phyloP scores from a whole-genome alignment of 2,329 filamentous ascomycete genomes.

The Piedraia hortae region DNA sequence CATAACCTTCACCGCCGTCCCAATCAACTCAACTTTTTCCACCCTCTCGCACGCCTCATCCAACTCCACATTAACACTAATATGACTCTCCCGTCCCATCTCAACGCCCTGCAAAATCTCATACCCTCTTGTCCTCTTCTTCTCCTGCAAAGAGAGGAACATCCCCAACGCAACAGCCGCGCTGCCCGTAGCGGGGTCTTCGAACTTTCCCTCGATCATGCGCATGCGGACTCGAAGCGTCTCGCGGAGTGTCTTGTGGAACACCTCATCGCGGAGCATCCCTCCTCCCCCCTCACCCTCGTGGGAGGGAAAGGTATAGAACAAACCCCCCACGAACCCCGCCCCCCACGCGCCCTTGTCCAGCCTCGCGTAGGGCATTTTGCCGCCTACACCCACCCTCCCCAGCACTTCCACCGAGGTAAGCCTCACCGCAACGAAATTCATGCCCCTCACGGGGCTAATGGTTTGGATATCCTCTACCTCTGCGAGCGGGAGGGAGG shows the following conservation, averaged over 20 bases:
- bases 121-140: constrained; percentile 13
- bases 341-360: constrained; percentile 25
- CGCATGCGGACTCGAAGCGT: constrained; percentile 23
- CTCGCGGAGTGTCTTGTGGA: neutral
- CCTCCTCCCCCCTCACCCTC: no score
- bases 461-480: constrained; percentile 10
- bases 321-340: constrained; percentile 29
- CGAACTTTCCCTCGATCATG: constrained; percentile 25
- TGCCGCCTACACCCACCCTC: constrained; percentile 4
- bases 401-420: constrained; percentile 16
- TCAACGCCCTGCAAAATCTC: constrained; percentile 23
- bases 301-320: constrained; percentile 29
- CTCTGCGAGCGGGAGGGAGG: constrained; percentile 7
- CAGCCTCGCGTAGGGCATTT: constrained; percentile 13
- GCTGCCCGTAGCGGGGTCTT: constrained; percentile 25
- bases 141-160: constrained; percentile 17
- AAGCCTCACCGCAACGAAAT: constrained; percentile 38
- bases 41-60: constrained; percentile 12
- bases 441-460: constrained; percentile 42
- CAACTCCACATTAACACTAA: constrained; percentile 20
- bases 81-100: constrained; percentile 24
- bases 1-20: constrained; percentile 18
- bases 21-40: constrained; percentile 17
- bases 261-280: no score
- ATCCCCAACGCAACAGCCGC: constrained; percentile 21